Conservation (phyloP, 73 alveolate genomes). For the Symbiodinium pilosum region DNA sequence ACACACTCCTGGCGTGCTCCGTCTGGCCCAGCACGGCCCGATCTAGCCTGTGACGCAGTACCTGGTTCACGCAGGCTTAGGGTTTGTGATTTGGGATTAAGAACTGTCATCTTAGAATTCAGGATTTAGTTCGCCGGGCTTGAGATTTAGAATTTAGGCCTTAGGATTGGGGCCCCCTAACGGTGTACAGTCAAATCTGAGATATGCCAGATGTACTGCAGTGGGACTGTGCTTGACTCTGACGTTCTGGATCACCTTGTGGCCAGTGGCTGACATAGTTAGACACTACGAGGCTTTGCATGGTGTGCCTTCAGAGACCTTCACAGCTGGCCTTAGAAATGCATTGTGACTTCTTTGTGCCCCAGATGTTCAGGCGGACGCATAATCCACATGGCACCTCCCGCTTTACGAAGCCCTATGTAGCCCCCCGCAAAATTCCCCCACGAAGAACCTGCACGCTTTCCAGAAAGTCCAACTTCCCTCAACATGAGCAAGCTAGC, state of each 20-base stretch:
- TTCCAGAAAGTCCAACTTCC: too few relatives aligned
- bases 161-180: not conserved
- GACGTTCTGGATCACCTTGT: not conserved
- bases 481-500: too few relatives aligned
- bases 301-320: not conserved
- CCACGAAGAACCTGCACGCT: too few relatives aligned
- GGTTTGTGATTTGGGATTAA: not conserved
- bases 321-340: too few relatives aligned
- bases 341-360: too few relatives aligned
- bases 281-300: not conserved
- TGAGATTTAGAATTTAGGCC: not conserved
- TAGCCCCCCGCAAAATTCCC: too few relatives aligned
- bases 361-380: too few relatives aligned
- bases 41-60: not conserved
- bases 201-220: not conserved
- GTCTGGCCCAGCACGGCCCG: constrained; percentile 4
- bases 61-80: not conserved
- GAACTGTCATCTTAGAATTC: not conserved
- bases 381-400: too few relatives aligned
- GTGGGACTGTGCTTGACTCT: not conserved
- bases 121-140: not conserved
- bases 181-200: not conserved
- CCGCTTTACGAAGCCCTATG: too few relatives aligned
- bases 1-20: not conserved
- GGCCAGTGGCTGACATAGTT: not conserved